Conservation (phyloP, 441 rosid genomes). For the Croton laevigatus region DNA sequence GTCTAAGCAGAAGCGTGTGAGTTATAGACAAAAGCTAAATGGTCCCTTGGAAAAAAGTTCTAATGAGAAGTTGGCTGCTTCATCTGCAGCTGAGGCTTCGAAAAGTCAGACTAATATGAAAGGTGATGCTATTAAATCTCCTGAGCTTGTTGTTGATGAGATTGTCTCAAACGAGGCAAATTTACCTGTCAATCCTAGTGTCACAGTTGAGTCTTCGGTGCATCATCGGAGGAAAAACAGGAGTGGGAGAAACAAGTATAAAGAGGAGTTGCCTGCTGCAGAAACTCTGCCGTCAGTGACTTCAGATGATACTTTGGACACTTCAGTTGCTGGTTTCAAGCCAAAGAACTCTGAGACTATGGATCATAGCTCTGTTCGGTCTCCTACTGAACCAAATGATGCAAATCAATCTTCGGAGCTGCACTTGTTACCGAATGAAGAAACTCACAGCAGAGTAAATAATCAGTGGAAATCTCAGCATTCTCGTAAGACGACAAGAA, state of each 20-base stretch:
- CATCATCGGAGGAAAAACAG: slow-evolving; percentile 59
- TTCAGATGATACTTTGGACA: slow-evolving; percentile 30
- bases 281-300: slow-evolving; percentile 30
- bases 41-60: slow-evolving; percentile 37
- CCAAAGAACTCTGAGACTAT: slow-evolving; percentile 40
- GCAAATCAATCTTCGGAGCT: slow-evolving; percentile 49
- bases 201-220: slow-evolving; percentile 40
- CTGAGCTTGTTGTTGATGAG: slow-evolving; percentile 36
- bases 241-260: slow-evolving; percentile 63
- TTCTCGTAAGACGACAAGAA: slow-evolving; percentile 56
- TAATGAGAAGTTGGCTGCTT: slow-evolving; percentile 36
- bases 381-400: slow-evolving; percentile 37
- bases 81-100: slow-evolving; percentile 30
- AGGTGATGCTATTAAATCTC: slow-evolving; percentile 30
- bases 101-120: slow-evolving; percentile 30
- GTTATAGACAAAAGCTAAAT: slow-evolving; percentile 57
- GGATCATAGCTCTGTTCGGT: slow-evolving; percentile 29
- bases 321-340: slow-evolving; percentile 35
- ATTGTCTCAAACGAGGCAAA: slow-evolving; percentile 35
- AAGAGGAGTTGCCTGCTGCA: slow-evolving; percentile 48
- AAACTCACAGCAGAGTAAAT: slow-evolving; percentile 45
- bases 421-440: slow-evolving; percentile 52
- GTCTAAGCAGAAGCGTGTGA: slow-evolving; percentile 53
- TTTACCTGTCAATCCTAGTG: slow-evolving; percentile 36
- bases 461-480: slow-evolving; percentile 68